These are phyloP conservation scores for Trichoderma sp. DNA, from an alignment of 2,329 filamentous ascomycete genomes.

Conservation along the genomic window DNA sequence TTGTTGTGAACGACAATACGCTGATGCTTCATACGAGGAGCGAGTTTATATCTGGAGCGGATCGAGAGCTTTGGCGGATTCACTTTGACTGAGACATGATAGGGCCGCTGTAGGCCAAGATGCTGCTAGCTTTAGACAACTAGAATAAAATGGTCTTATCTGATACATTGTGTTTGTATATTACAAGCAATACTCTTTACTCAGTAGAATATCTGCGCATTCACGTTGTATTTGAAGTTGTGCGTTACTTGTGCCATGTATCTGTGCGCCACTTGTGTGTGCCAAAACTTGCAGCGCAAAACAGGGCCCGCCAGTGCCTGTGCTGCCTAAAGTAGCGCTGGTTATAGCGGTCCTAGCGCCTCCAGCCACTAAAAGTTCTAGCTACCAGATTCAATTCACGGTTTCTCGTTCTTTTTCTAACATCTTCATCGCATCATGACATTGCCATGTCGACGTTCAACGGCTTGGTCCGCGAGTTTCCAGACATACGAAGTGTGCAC, in stretches of 20 bases:
- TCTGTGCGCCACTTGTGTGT: neutral
- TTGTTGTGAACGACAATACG: conserved; percentile 36
- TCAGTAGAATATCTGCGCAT: no score
- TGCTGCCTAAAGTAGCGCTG: neutral
- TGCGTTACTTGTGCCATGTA: no score
- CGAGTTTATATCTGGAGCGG: conserved; percentile 46
- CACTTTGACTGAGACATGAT: conserved; percentile 45
- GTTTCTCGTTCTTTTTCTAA: neutral
- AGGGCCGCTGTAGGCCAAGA: no score
- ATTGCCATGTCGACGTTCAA: conserved; percentile 73
- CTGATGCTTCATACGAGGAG: conserved; percentile 51
- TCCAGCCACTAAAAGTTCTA: neutral
- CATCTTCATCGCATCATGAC: neutral
- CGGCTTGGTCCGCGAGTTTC: conserved; percentile 74
- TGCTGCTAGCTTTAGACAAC: no score
- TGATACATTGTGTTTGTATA: no score
- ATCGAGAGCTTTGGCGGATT: conserved; percentile 53
- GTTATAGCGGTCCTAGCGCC: neutral
- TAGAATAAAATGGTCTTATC: no score
- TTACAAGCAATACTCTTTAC: no score
- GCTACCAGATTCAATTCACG: neutral
- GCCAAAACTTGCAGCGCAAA: neutral
- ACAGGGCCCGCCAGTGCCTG: neutral
- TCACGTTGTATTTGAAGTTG: no score
- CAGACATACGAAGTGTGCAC: conserved; percentile 66